Evolutionary conservation across 2,329 filamentous ascomycete species (phyloP).

Genomic region (Acrodontium crateriforme): DNA sequence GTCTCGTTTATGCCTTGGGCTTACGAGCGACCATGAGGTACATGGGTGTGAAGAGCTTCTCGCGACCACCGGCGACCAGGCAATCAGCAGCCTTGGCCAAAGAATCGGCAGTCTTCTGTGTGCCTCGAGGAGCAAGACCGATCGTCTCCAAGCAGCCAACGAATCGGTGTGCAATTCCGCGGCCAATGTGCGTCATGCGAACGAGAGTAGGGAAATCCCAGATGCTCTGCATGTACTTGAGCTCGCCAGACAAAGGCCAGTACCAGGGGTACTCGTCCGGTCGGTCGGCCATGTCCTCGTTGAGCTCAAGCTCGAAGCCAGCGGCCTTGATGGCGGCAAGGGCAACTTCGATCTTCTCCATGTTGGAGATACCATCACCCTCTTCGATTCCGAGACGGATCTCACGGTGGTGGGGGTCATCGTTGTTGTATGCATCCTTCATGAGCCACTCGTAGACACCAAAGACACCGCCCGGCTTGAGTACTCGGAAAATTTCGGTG

Average conservation of each 20-base stretch:
- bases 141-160: constrained; percentile 64
- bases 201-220: constrained; percentile 71
- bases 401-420: constrained; percentile 71
- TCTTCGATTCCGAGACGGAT: constrained; percentile 91
- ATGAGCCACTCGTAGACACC: constrained; percentile 99
- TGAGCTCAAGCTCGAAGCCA: constrained; percentile 68
- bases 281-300: constrained; percentile 76
- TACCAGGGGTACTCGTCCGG: constrained; percentile 77
- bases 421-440: constrained; percentile 88
- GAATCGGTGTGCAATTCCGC: constrained; percentile 60
- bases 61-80: constrained; percentile 70
- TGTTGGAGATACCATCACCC: constrained; percentile 93
- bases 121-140: constrained; percentile 63
- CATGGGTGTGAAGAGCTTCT: constrained; percentile 97
- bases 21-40: constrained; percentile 93
- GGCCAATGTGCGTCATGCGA: constrained; percentile 78
- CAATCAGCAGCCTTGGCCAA: constrained; percentile 70
- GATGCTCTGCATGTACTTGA: constrained; percentile 67
- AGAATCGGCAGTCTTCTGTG: constrained; percentile 89
- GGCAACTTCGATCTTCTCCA: constrained; percentile 77
- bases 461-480: constrained; percentile 91
- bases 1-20: constrained; percentile 32
- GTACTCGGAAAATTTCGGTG: constrained; percentile 81
- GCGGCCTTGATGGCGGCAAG: constrained; percentile 71
- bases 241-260: constrained; percentile 76